These are phyloP conservation scores for Xylaria telfairii DNA, from an alignment of 495 filamentous ascomycete species.

Conservation along the genomic window DNA sequence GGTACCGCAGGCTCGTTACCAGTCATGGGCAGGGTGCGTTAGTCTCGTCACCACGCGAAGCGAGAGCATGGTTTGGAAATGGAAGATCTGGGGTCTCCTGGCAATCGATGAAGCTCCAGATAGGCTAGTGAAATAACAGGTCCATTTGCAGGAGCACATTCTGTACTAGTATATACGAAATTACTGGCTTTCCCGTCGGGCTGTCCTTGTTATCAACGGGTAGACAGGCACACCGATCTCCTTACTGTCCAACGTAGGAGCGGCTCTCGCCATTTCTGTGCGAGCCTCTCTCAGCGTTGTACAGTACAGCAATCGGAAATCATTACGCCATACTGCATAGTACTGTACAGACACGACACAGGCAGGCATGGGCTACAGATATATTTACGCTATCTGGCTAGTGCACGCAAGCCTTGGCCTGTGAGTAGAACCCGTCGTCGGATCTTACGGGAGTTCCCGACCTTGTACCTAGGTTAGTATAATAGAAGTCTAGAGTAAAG, in stretches of 20 bases:
- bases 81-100: neutral
- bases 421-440: neutral
- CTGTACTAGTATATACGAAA: neutral
- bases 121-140: neutral
- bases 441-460: conserved; percentile 25
- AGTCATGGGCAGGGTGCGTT: neutral
- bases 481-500: conserved; percentile 1
- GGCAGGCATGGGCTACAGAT: neutral
- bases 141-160: neutral
- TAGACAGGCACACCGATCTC: neutral
- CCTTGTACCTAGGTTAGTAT: neutral
- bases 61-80: conserved; percentile 7
- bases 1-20: conserved; percentile 1
- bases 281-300: neutral
- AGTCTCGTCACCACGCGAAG: neutral
- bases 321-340: neutral
- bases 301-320: neutral
- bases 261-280: neutral
- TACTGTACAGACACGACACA: neutral
- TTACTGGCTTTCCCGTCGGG: neutral
- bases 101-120: neutral
- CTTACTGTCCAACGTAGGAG: neutral
- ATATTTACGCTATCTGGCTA: neutral
- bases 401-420: conserved; percentile 6
- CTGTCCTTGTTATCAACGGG: neutral